Evolutionary conservation across 2,329 filamentous ascomycete species (phyloP).

Genomic region (Apiospora koreana): DNA sequence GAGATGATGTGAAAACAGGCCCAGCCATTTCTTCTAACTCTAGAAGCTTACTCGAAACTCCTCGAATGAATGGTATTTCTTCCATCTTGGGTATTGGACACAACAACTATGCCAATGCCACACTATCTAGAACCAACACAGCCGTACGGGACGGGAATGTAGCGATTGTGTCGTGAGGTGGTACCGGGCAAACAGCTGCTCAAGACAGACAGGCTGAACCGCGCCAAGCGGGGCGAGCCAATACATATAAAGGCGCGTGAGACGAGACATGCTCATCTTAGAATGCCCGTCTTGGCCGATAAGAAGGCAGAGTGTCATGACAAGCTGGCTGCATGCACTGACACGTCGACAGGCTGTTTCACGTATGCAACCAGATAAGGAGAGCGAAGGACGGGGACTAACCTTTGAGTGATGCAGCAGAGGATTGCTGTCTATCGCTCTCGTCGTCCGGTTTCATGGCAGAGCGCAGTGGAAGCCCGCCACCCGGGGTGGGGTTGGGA

Average conservation of each 20-base stretch:
- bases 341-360: slow-evolving; percentile 8
- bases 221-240: neutral
- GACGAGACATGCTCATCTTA: slow-evolving; percentile 10
- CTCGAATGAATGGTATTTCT: neutral
- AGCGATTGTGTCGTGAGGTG: neutral
- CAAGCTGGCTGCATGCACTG: neutral
- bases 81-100: neutral
- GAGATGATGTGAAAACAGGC: neutral
- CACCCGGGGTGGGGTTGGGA: slow-evolving; percentile 22
- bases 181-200: neutral
- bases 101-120: neutral
- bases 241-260: neutral
- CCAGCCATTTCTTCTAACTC: neutral
- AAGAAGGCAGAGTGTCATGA: neutral
- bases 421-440: slow-evolving; percentile 24
- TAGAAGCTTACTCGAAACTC: neutral
- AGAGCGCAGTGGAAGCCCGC: slow-evolving; percentile 29
- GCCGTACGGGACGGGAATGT: neutral
- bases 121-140: neutral
- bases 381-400: slow-evolving; percentile 19
- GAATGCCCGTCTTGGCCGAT: neutral
- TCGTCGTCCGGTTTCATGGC: slow-evolving; percentile 35
- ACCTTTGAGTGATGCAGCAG: slow-evolving; percentile 28
- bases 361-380: neutral
- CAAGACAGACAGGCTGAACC: neutral